Conservation (phyloP, 371 early-diverging fungal species). For the Lichtheimia hyalospora region DNA sequence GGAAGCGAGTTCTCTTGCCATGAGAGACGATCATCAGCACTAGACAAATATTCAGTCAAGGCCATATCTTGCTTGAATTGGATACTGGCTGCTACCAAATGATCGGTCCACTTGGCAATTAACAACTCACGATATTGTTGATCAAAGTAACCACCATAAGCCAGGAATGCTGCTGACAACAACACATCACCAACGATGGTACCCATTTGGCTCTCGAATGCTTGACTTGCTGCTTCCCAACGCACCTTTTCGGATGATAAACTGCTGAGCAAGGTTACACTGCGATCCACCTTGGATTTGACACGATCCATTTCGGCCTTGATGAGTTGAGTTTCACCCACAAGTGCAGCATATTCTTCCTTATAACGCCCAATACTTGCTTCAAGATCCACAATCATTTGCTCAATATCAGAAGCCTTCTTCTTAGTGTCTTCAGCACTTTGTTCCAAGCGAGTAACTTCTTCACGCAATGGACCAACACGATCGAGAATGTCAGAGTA, state of each 20-base stretch:
- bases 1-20: slow-evolving; percentile 92
- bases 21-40: slow-evolving; percentile 88
- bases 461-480: slow-evolving; percentile 94
- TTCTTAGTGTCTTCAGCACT: slow-evolving; percentile 76
- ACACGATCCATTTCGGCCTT: slow-evolving; percentile 96
- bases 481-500: slow-evolving; percentile 91
- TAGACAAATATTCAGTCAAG: slow-evolving; percentile 89
- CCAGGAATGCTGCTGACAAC: slow-evolving; percentile 89
- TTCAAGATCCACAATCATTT: slow-evolving; percentile 86
- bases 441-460: slow-evolving; percentile 83
- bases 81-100: slow-evolving; percentile 75
- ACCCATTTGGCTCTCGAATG: slow-evolving; percentile 95
- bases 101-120: slow-evolving; percentile 77
- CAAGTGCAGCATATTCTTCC: slow-evolving; percentile 95
- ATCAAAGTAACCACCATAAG: slow-evolving; percentile 97
- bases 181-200: slow-evolving; percentile 99
- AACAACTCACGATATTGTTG: slow-evolving; percentile 90
- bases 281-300: slow-evolving; percentile 92
- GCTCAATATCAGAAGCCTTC: slow-evolving; percentile 74
- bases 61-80: slow-evolving; percentile 83
- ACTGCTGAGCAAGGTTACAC: slow-evolving; percentile 85
- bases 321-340: slow-evolving; percentile 89
- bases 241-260: slow-evolving; percentile 92
- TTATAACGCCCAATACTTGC: slow-evolving; percentile 87
- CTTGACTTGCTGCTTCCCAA: slow-evolving; percentile 90